Evolutionary conservation across 192 early-diverging fungal species (phyloP).

Genomic region (Kickxella alabastrina): DNA sequence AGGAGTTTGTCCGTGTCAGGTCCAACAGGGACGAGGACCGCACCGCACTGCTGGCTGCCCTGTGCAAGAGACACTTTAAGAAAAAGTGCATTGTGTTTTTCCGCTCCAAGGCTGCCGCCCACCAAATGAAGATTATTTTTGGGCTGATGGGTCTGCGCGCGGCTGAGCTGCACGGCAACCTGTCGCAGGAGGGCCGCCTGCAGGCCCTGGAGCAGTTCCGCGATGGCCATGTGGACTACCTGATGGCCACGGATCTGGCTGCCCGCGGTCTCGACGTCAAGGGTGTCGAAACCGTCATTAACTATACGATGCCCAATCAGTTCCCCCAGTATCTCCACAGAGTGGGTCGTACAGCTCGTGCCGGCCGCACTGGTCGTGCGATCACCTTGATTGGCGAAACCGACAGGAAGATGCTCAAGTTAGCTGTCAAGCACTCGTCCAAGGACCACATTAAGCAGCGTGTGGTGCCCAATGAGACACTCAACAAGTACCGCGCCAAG

Average conservation of each 20-base stretch:
- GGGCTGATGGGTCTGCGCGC: slow-evolving; percentile 82
- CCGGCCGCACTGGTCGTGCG: slow-evolving; percentile 76
- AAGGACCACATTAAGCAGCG: slow-evolving; percentile 83
- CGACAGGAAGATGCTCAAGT: slow-evolving; percentile 90
- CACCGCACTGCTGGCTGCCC: slow-evolving; percentile 77
- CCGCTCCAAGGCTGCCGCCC: slow-evolving; percentile 88
- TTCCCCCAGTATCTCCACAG: slow-evolving; percentile 93
- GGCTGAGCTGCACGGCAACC: slow-evolving; percentile 92
- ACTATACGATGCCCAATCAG: slow-evolving; percentile 95
- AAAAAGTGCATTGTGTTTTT: slow-evolving; percentile 88
- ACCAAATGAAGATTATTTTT: slow-evolving; percentile 98
- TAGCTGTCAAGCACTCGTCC: slow-evolving; percentile 81
- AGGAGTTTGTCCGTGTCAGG: slow-evolving; percentile 96
- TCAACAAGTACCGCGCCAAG: slow-evolving; percentile 70
- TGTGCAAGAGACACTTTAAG: slow-evolving; percentile 81
- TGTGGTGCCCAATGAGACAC: slow-evolving; percentile 73
- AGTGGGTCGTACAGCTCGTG: slow-evolving; percentile 95
- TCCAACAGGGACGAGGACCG: slow-evolving; percentile 78
- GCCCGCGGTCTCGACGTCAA: slow-evolving; percentile 96
- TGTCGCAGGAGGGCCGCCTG: slow-evolving; percentile 87
- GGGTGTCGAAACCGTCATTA: slow-evolving; percentile 96
- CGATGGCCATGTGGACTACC: slow-evolving; percentile 76
- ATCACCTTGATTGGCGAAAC: slow-evolving; percentile 88
- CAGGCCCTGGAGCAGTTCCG: slow-evolving; percentile 89
- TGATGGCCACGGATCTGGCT: slow-evolving; percentile 95